Base-by-base conservation (phyloP, 2,329 filamentous ascomycete species). In the Polytolypa hystricis region DNA sequence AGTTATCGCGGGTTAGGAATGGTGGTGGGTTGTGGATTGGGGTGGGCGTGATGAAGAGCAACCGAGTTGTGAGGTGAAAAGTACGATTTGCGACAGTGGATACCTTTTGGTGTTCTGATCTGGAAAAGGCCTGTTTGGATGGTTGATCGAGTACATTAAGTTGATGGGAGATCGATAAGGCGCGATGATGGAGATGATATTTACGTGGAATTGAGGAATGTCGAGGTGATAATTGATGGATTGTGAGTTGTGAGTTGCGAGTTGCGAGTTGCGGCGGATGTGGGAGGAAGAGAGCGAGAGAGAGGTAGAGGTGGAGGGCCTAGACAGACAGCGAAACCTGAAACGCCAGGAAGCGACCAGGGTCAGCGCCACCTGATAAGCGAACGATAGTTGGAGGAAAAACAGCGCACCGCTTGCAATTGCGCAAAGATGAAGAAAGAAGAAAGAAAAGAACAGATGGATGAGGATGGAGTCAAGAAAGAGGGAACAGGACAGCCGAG, bases 41-140 rank as follows among this genome's bases (percentile, higher is more conserved):
- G 14, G 28, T 30, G 28, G 30, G 6, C 12, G 12, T 18, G 33
- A 30, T 30, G n/a, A 3, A 30, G 27, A 30, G 17, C 5, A 16
- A 4, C 8, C 19, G 16, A 19, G 1, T 5, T 16, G 16, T 14
- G 16, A 18, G n/a, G n/a, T n/a, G 26, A 30, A 25, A 25, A 30
- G 27, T 26, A 11, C 17, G 34, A 37, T 37, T 27, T 37, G 34
- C 34, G 27, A 15, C 29, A 37, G 34, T 14, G 34, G 34, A 15
- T 19, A 19, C n/a, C 27, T 35, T 23, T 27, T 15, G 33, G 16
- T 27, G 33, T 19, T 19, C 23, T 35, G 12, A 14, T 12, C 7
- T 6, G 23, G 33, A 26, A 14, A n/a, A 35, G 23, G 15, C 29
- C 23, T 18, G 17, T n/a, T 11, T 14, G n/a, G 9, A 30, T 30